A percentile compares a stretch with the other conserved stretches of the same genome.
These are phyloP conservation scores for Epichloe sp. DNA, from an alignment of 2,329 filamentous ascomycete genomes.

Conservation along the genomic window DNA sequence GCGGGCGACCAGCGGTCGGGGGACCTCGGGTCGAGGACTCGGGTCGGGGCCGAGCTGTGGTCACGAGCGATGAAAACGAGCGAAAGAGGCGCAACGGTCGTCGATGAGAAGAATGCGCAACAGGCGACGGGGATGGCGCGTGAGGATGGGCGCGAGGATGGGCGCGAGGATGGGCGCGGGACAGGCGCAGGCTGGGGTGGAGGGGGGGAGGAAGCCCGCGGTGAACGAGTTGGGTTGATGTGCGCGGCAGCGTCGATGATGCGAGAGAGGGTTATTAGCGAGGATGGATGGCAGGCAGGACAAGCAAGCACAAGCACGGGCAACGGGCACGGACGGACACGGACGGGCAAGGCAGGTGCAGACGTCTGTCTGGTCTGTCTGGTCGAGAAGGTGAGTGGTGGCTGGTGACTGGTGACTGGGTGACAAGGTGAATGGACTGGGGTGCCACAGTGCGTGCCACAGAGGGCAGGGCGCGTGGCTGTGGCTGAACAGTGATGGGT, in stretches of 20 bases:
- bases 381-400: background rate
- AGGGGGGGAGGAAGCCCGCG: background rate
- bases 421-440: too few relatives aligned
- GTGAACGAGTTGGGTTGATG: constrained; percentile 1
- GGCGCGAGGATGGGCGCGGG: background rate
- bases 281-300: background rate
- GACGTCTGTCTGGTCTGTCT: background rate
- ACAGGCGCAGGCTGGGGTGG: background rate
- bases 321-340: background rate
- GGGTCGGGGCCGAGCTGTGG: constrained; percentile 3
- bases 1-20: constrained; percentile 5
- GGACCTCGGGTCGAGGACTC: constrained; percentile 1
- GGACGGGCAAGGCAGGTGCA: background rate
- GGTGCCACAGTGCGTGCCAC: background rate
- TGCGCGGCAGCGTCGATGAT: background rate
- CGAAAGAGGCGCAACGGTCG: background rate
- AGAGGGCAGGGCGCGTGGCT: background rate
- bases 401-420: too few relatives aligned
- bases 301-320: background rate
- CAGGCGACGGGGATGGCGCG: constrained; percentile 1
- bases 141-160: constrained; percentile 1
- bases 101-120: background rate
- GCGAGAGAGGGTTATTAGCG: constrained; percentile 1
- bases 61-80: constrained; percentile 1
- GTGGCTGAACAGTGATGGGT: too few relatives aligned